Base-by-base conservation (phyloP, 2,329 filamentous ascomycete genomes). In the Thielaviopsis euricoi region DNA sequence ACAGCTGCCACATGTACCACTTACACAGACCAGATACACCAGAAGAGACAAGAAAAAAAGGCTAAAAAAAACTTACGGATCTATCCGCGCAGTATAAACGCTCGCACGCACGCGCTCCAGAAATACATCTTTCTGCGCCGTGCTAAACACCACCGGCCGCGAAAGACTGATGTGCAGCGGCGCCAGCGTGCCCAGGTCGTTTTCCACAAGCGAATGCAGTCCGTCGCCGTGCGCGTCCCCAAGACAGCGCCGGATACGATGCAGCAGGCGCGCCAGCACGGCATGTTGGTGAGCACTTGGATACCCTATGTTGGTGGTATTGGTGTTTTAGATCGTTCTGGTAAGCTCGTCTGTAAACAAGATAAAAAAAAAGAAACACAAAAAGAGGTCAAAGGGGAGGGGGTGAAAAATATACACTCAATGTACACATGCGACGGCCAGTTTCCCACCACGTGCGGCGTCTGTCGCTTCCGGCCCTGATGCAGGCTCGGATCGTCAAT, bases 361-460 rank as follows among this genome's bases (percentile, higher is more conserved):
- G n/a, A n/a, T 12, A 40, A 26, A 49, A 23, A 43, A 37, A 1
- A 21, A 48, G 19, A 15, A 48, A 46, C 29, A 52, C n/a, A 51
- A 26, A 46, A 46, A 37, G 57, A 40, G 53, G 43, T 21, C 43
- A 40, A 23, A 58, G 15, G 43, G 7, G 53, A 52, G 19, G 43
- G 9, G 50, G 29, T 53, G n/a, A 12, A 10, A 25, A 19, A 74
- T 82, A 71, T 76, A 94, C 93, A 98, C 73, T 97, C 91, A 58
- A 95, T 75, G 69, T 95, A 97, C 52, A 97, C 68, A 70, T 97
- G 91, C 37, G 84, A 89, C 1, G 91, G 89, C 93, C 93, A 98
- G 69, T 89, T 88, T 61, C 93, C 93, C 60, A 83, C 80, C 25
- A 91, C 75, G 70, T 98, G 93, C 23, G 91, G 90, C 53, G 82